Evolutionary conservation across 139 green algal species (phyloP), one percentile per base, ranked within the genome.

Genomic region (Micromonas commoda): DNA sequence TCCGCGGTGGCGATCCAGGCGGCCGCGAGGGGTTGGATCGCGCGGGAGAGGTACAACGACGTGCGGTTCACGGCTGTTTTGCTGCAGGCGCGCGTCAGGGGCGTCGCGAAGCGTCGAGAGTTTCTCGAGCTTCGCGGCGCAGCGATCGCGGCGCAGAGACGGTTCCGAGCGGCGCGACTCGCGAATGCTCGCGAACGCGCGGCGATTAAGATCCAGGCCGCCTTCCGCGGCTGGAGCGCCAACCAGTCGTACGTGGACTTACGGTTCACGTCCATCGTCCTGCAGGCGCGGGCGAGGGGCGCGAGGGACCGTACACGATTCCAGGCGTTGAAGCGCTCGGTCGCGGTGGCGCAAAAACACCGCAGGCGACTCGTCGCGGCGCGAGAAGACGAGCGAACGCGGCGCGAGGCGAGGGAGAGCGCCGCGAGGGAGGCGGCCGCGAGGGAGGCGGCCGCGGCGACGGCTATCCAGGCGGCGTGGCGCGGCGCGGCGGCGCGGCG

Each of bases 151-250:
- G 54, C 54, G 2, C 67, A 60, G 1, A 54, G 26, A 32, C 31
- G 2, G 31, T 70, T 39, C 63, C 28, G 63, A 3, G 28, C n/a
- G n/a, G n/a, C 28, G 54, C 28, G 28, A 31, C 28, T 65, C 54
- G 54, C 54, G 54, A 65, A 65, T 6, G 60, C 60, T 68, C 60
- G 9, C 23, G 6, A 77, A 2, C 23, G 21, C 51, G 71, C 71
- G 71, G 71, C 71, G 28, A 67, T 60, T 0, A 68, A 1, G 61
- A 68, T 68, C 61, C 61, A 68, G 28, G 61, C 61, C 16, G 5
- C 9, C 61, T 68, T 35, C 61, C 61, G 61, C 61, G 45, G 45
- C 9, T 57, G 45, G 45, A 57, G 9, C 45, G 45, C 45, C 45
- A 57, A 16, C 9, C 9, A 57, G 45, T 9, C 9, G 9, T 57